phyloP scores from a whole-genome alignment of 805 yeast genomes.

The Hanseniaspora singularis region DNA sequence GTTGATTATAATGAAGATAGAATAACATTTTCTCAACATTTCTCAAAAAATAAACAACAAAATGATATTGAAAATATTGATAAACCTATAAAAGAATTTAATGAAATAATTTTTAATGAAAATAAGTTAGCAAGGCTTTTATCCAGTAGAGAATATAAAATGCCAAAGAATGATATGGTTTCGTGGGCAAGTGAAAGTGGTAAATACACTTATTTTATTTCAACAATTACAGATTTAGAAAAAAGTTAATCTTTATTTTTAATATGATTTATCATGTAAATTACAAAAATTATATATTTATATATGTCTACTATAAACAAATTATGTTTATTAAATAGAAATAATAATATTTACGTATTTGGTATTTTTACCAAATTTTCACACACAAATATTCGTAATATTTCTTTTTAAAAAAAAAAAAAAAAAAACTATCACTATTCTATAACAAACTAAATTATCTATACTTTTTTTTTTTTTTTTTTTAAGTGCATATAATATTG shows the following conservation, averaged over 20 bases:
- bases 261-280: too few relatives aligned
- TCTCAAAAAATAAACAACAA: neutral
- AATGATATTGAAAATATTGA: neutral
- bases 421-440: neutral
- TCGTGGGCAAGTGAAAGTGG: conserved; percentile 8
- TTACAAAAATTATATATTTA: too few relatives aligned
- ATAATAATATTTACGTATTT: too few relatives aligned
- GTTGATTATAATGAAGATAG: conserved; percentile 3
- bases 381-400: too few relatives aligned
- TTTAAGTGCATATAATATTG: neutral
- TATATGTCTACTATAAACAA: too few relatives aligned
- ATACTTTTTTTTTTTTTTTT: too few relatives aligned
- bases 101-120: neutral
- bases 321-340: too few relatives aligned
- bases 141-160: neutral
- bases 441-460: too few relatives aligned
- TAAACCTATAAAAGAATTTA: neutral
- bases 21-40: too few relatives aligned
- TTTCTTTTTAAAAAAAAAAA: neutral
- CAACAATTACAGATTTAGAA: neutral
- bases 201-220: conserved; percentile 3
- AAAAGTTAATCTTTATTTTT: neutral
- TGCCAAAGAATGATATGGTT: conserved; percentile 12
- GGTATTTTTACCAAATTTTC: too few relatives aligned
- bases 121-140: neutral